Evolutionary conservation across 371 early-diverging fungal genomes (phyloP).

Genomic region (Dentiscutata heterogama): DNA sequence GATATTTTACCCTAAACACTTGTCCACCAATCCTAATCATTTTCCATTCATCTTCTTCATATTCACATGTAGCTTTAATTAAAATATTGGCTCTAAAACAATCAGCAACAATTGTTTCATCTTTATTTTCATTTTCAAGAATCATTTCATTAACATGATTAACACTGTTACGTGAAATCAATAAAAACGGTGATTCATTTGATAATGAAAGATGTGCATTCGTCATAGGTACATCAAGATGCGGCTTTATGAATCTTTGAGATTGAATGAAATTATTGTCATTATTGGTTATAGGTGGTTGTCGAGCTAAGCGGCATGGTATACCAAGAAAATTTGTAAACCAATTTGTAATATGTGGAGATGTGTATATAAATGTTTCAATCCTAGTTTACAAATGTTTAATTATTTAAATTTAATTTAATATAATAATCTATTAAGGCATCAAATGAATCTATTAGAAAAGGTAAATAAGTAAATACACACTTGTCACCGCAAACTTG

Average conservation of each 20-base stretch:
- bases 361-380: conserved; percentile 53
- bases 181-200: conserved; percentile 72
- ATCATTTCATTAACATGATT: conserved; percentile 60
- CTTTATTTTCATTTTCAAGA: conserved; percentile 47
- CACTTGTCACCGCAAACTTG: conserved; percentile 47
- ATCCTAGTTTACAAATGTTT: conserved; percentile 53
- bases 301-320: conserved; percentile 66
- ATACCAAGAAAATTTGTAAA: conserved; percentile 65
- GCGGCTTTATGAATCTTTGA: conserved; percentile 52
- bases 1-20: conserved; percentile 57
- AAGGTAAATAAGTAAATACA: conserved; percentile 40
- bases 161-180: conserved; percentile 66
- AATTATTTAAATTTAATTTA: no score
- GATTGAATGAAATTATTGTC: neutral
- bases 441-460: conserved; percentile 26
- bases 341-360: conserved; percentile 60
- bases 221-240: conserved; percentile 46
- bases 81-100: conserved; percentile 72
- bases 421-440: conserved; percentile 36
- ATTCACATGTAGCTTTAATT: conserved; percentile 57
- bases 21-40: conserved; percentile 56
- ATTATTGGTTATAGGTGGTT: conserved; percentile 48
- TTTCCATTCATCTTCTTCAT: conserved; percentile 68
- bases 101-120: conserved; percentile 45
- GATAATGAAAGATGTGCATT: conserved; percentile 60